Evolutionary conservation across 257 asterid species (phyloP), one percentile per base, ranked within the genome.

Genomic region (Haberlea rhodopensis): DNA sequence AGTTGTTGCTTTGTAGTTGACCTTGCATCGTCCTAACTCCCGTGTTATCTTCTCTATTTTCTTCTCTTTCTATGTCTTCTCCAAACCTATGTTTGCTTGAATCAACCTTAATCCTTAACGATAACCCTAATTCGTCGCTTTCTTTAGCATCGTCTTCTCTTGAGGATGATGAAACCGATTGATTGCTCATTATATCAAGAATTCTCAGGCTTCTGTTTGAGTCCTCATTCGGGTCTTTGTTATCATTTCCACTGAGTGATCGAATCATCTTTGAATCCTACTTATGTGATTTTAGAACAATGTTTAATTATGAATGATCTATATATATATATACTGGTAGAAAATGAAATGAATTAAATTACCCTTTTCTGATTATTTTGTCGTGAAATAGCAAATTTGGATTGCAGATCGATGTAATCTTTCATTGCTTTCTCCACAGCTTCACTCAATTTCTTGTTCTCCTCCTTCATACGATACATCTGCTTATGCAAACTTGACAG

Each of bases 391-490:
- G 80, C 64, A 56, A 81, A 79, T 73, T 85, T 81, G 43, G 73
- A 60, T 66, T 82, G 91, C 11, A 89, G 68, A 80, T 87, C 85
- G 26, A 53, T 51, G 68, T 81, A 89, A 63, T 87, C 94, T 67
- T 83, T 87, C 87, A 76, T 79, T 0, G 90, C 77, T 59, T 74
- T 75, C 71, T 87, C 95, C 22, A 89, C 88, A 15, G 84, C 86
- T 64, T 75, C 76, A 56, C 80, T 82, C 52, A 89, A 61, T 0
- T 60, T 56, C 43, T 76, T 76, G 67, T 89, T 89, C 82, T 89
- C 97, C 62, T 87, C 91, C 74, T 78, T 87, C 83, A 89, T 69
- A 5, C 80, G 75, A 26, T 75, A 78, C 89, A 89, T 85, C 82
- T 81, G 74, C 85, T 45, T 76, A 76, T 80, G 78, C 71, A 89